Base-by-base conservation (phyloP, 2,329 filamentous ascomycete species). In the Penicillium sp. region DNA sequence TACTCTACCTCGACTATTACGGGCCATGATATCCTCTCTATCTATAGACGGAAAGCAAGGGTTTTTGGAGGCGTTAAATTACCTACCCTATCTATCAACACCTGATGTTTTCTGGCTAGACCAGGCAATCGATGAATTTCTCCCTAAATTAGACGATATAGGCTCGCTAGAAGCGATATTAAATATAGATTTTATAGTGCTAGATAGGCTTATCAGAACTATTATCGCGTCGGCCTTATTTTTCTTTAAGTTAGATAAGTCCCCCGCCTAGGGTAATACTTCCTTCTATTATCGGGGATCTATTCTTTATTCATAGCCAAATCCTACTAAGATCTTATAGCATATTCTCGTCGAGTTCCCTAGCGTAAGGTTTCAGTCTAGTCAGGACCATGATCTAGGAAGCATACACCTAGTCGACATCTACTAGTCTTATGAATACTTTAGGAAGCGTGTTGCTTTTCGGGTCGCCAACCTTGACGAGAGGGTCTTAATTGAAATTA, bases 241-340 rank as follows among this genome's bases (percentile, higher is more conserved):
- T 14, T 59, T 59, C 54, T 64, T 63, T 30, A 61, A 66, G 47
- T 32, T 66, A 36, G 59, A 61, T 38, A 42, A 47, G n/a, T 38
- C 14, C 2, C 48, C 61, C 34, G 45, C 47, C 8, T 36, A 54
- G n/a, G 61, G 51, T n/a, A 38, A n/a, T n/a, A n/a, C n/a, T n/a
- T n/a, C 32, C 14, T 61, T 58, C 46, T 40, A 32, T 29, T 62
- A 55, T 51, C 47, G 51, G 34, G 61, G 62, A 19, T 60, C 60
- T n/a, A 56, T 65, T 18, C 56, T 61, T 11, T 65, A 60, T n/a
- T n/a, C 41, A 42, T 43, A 46, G 32, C 32, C 19, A 7, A 6
- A 29, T 7, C 18, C 53, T 41, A 39, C 23, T 16, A 13, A 19
- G 4, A 30, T 64, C 19, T 14, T 62, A 23, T 34, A 48, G 7